phyloP scores from a whole-genome alignment of 495 filamentous ascomycete genomes.

The Podospora comata region DNA sequence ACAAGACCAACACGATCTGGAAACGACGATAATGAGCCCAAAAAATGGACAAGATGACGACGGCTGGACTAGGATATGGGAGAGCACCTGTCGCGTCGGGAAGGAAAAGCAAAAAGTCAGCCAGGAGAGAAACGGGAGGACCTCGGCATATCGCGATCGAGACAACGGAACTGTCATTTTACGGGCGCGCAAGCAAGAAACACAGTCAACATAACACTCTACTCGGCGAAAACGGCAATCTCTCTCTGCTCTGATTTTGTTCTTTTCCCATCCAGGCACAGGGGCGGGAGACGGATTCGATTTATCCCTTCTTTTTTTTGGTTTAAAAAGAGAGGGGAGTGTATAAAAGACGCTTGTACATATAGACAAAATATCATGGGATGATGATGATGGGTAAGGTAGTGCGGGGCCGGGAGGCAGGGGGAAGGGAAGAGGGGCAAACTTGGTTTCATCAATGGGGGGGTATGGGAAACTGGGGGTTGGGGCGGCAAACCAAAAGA shows the following conservation, averaged over 20 bases:
- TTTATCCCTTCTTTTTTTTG: background rate
- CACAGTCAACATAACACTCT: background rate
- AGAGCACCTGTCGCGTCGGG: background rate
- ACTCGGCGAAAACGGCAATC: background rate
- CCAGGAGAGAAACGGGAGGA: background rate
- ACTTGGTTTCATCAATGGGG: background rate
- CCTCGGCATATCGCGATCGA: background rate
- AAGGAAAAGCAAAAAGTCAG: background rate
- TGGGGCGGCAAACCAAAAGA: background rate
- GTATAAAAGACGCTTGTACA: conserved; percentile 3
- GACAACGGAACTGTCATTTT: background rate
- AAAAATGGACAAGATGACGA: conserved; percentile 21
- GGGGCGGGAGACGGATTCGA: background rate
- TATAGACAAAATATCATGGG: background rate
- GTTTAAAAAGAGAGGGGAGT: background rate
- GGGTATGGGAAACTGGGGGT: background rate
- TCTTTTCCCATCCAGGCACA: background rate
- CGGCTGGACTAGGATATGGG: background rate
- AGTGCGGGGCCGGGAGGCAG: background rate
- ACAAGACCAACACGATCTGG: background rate
- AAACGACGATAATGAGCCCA: background rate
- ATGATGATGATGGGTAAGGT: background rate
- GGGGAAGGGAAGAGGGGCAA: background rate
- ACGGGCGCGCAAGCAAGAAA: background rate
- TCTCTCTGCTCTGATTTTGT: background rate